phyloP scores from a whole-genome alignment of 176 grass and related monocot species.

The Aegilops umbellulata region DNA sequence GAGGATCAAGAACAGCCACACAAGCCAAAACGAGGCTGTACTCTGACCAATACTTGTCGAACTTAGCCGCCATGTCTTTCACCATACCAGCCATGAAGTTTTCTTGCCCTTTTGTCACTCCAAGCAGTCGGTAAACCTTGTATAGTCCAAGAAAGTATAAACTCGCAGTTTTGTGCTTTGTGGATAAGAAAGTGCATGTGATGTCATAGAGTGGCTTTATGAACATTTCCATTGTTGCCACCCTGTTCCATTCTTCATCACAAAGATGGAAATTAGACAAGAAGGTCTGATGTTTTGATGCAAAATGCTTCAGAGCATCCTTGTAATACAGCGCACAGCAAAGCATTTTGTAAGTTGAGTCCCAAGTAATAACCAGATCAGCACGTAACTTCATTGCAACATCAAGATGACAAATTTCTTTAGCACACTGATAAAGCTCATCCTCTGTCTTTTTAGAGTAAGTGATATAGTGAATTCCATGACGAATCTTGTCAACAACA shows the following conservation, averaged over 20 bases:
- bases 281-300: conserved; percentile 16
- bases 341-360: conserved; percentile 40
- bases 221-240: conserved; percentile 21
- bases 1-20: conserved; percentile 28
- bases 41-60: conserved; percentile 25
- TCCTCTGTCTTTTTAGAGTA: background rate
- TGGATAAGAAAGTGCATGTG: conserved; percentile 18
- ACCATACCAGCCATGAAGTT: conserved; percentile 32
- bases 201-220: conserved; percentile 32
- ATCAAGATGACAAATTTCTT: conserved; percentile 22
- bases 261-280: conserved; percentile 10
- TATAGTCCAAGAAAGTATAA: conserved; percentile 40
- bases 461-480: conserved; percentile 24
- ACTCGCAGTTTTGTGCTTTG: conserved; percentile 8
- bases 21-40: conserved; percentile 5
- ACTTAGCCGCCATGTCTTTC: conserved; percentile 18
- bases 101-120: conserved; percentile 6
- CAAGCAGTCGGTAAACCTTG: conserved; percentile 17
- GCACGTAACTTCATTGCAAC: background rate
- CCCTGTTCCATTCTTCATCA: conserved; percentile 15
- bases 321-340: background rate
- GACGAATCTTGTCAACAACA: conserved; percentile 17
- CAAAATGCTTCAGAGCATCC: conserved; percentile 32
- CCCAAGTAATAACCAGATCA: conserved; percentile 24
- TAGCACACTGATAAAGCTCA: conserved; percentile 14